Base-by-base conservation (phyloP, 306 rosid genomes). In the Chamaecrista fasciculata region DNA sequence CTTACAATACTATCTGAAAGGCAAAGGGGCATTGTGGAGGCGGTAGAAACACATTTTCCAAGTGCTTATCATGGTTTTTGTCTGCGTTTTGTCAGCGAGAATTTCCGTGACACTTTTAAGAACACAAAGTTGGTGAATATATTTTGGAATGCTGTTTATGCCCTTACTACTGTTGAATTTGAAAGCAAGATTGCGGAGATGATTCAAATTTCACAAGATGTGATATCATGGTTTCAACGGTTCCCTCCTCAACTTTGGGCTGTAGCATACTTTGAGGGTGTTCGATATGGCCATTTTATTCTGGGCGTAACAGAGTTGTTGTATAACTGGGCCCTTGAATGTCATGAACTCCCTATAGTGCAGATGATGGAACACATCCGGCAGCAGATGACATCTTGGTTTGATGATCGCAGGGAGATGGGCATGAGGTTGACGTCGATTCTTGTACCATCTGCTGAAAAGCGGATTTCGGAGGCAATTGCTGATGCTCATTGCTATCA, bases 71-170 rank as follows among this genome's bases (percentile, higher is more conserved):
- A 93, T 70, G 96, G 98, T 59, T 90, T 93, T 56, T 93, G 98
- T 76, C 79, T 93, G 80, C 98, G 96, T 9, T 80, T 76, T 65
- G 93, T 90, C 1, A 93, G 98, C 42, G 98, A 93, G 82, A 84
- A 90, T 74, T 90, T 93, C 15, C 98, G 98, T 0, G 98, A 90
- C 60, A 93, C 98, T 26, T 93, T 93, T 77, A 93, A 93, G 72
- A 93, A 93, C 72, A 88, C 98, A 0, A 93, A 93, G 86, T 82
- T 93, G 81, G 97, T 93, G 62, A 93, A 87, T 65, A 90, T 93
- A 67, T 93, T 93, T 53, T 93, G 98, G 98, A 93, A 90, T 80
- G 98, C 98, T 72, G 98, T 93, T 49, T 90, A 93, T 86, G 98
- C 98, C 60, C 96, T 90, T 66, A 93, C 96, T 31, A 77, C 96